Evolutionary conservation across 371 early-diverging fungal species (phyloP).

Genomic region (Zopfochytrium polystomum): DNA sequence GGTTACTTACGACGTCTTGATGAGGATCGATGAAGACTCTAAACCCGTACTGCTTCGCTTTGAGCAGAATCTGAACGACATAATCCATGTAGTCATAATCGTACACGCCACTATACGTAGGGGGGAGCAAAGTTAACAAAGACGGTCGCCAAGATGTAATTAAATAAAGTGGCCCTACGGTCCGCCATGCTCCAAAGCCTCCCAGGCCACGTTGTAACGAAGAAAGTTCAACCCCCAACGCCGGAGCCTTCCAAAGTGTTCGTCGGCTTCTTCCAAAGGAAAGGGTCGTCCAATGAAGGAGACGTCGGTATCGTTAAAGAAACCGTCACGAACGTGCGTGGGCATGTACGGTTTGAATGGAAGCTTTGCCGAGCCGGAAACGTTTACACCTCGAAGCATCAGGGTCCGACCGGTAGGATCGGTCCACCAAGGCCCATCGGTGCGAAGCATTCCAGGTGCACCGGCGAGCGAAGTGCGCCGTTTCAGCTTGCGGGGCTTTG

Average conservation of each 20-base stretch:
- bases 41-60: slow-evolving; percentile 65
- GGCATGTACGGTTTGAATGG: slow-evolving; percentile 35
- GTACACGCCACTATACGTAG: slow-evolving; percentile 78
- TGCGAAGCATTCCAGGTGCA: too few relatives aligned
- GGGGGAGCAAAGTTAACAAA: too few relatives aligned
- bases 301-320: slow-evolving; percentile 41
- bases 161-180: too few relatives aligned
- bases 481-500: too few relatives aligned
- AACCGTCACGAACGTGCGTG: slow-evolving; percentile 30
- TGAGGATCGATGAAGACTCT: slow-evolving; percentile 45
- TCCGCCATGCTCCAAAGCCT: too few relatives aligned
- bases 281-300: slow-evolving; percentile 67
- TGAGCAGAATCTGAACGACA: slow-evolving; percentile 62
- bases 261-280: slow-evolving; percentile 76
- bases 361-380: slow-evolving; percentile 45
- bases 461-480: too few relatives aligned
- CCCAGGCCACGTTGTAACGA: slow-evolving; percentile 81
- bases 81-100: slow-evolving; percentile 83
- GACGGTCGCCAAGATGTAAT: too few relatives aligned
- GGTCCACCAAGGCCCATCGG: too few relatives aligned
- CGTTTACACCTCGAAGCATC: slow-evolving; percentile 41
- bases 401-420: not conserved
- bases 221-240: slow-evolving; percentile 79
- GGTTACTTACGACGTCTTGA: too few relatives aligned
- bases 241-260: slow-evolving; percentile 67